Evolutionary conservation across 2,329 filamentous ascomycete species (phyloP), one percentile per base, ranked within the genome.

Genomic region (Fusarium musae): DNA sequence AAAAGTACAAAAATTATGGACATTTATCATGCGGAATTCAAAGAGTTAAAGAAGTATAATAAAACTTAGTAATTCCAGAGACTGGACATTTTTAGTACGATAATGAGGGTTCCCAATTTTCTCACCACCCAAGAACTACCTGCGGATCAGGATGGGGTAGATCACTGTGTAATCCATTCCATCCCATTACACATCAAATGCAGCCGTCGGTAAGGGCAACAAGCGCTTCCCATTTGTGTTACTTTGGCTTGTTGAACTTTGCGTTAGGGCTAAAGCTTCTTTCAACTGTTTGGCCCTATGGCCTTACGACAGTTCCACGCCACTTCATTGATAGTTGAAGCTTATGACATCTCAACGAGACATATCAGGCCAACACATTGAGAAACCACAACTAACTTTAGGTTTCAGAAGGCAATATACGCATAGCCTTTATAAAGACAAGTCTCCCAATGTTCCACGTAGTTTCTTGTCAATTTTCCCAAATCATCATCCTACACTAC

Each of bases 11-110:
- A 23, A 42, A 42, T 6, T 40, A 13, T 40, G 4, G 21, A 21
- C 10, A 4, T 15, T 13, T 9, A 40, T 40, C 4, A 40, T 23
- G 9, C n/a, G n/a, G 40, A 42, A 16, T 10, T 0, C 13, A 42
- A 23, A 9, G 13, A 9, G 19, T 16, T 2, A 3, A 23, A n/a
- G 13, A 23, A 23, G 9, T 16, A 23, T 42, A 0, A 16, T 23
- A 15, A 16, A 42, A 0, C 9, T 16, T 2, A 19, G 36, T 19
- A 9, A 16, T 23, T 3, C 0, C n/a, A 16, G 5, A 26, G 9
- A n/a, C 16, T 23, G 40, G 13, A n/a, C 19, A 26, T 26, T 26
- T 26, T 26, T 26, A 26, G 26, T 26, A 26, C 26, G 26, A 26
- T 26, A 26, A 26, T 26, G 26, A 26, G 26, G 26, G 6, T 26